A percentile compares a stretch with the other conserved stretches of the same genome.
phyloP scores from a whole-genome alignment of 768 basidiomycete species.

The Lanmaoa rubissima region DNA sequence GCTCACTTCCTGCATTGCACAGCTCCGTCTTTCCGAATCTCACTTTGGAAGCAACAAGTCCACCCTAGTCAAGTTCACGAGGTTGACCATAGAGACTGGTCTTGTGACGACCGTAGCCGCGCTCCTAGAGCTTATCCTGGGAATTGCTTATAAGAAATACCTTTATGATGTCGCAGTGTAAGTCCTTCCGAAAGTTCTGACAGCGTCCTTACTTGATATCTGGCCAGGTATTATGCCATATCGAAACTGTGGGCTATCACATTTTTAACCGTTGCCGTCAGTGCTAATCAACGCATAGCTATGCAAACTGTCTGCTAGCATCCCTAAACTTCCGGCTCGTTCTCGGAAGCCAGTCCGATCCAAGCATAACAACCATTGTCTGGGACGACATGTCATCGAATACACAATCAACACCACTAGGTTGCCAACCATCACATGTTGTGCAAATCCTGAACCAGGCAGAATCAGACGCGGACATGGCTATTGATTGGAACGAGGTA shows the following conservation, averaged over 20 bases:
- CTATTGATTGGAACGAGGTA: not conserved
- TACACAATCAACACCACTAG: not conserved
- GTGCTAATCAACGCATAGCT: constrained; percentile 2
- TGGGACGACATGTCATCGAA: not conserved
- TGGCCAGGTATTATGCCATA: constrained; percentile 8
- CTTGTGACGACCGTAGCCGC: constrained; percentile 20
- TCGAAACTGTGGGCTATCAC: constrained; percentile 14
- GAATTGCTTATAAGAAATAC: not conserved
- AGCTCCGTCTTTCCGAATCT: constrained; percentile 18
- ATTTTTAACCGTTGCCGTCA: not conserved
- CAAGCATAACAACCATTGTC: not conserved
- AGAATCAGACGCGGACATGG: not conserved
- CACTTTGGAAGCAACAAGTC: constrained; percentile 1
- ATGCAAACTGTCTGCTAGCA: constrained; percentile 19
- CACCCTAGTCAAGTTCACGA: constrained; percentile 12
- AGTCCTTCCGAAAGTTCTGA: not conserved
- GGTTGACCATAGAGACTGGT: constrained; percentile 26
- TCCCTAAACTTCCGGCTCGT: constrained; percentile 15
- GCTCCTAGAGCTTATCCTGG: constrained; percentile 18
- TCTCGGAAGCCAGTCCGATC: constrained; percentile 6
- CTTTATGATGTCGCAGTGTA: constrained; percentile 21
- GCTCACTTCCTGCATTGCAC: not conserved
- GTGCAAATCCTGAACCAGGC: not conserved
- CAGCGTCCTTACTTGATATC: not conserved
- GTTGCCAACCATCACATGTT: not conserved